phyloP scores from a whole-genome alignment of 352 stramenopile species.

The Globisporangium mamillatum region DNA sequence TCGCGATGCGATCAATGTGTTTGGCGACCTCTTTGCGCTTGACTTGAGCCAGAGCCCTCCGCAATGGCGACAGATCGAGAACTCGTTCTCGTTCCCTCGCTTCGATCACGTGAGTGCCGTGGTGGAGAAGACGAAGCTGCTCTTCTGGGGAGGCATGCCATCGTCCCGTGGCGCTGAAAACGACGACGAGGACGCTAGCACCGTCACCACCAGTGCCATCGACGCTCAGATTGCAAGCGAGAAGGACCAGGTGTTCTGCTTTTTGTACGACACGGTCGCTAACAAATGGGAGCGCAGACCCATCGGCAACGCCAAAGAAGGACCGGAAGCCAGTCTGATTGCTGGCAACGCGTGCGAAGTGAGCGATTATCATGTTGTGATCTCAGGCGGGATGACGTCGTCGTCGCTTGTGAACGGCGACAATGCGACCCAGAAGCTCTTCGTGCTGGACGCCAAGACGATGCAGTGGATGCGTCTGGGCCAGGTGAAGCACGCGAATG shows the following conservation, averaged over 20 bases:
- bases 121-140: constrained; percentile 44
- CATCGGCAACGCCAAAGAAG: constrained; percentile 35
- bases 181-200: constrained; percentile 9
- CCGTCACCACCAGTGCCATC: neutral
- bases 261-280: constrained; percentile 55
- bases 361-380: constrained; percentile 49
- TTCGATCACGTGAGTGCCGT: constrained; percentile 68
- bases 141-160: constrained; percentile 60
- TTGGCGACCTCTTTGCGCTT: constrained; percentile 66
- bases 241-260: constrained; percentile 14
- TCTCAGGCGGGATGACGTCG: constrained; percentile 58
- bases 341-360: constrained; percentile 44
- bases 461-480: constrained; percentile 55
- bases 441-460: constrained; percentile 40
- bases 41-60: constrained; percentile 37
- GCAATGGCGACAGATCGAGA: constrained; percentile 50
- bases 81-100: constrained; percentile 18
- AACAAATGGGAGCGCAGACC: constrained; percentile 35
- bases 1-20: constrained; percentile 61
- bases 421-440: constrained; percentile 51
- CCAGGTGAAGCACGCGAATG: constrained; percentile 42
- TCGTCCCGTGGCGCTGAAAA: constrained; percentile 33
- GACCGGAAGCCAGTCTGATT: constrained; percentile 40
- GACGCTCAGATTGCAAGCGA: constrained; percentile 11
- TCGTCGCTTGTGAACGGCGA: constrained; percentile 32